Percentiles rank a stretch among this genome's conserved stretches.
Conservation (phyloP, 2,329 filamentous ascomycete species). For the Rutstroemia sp. region DNA sequence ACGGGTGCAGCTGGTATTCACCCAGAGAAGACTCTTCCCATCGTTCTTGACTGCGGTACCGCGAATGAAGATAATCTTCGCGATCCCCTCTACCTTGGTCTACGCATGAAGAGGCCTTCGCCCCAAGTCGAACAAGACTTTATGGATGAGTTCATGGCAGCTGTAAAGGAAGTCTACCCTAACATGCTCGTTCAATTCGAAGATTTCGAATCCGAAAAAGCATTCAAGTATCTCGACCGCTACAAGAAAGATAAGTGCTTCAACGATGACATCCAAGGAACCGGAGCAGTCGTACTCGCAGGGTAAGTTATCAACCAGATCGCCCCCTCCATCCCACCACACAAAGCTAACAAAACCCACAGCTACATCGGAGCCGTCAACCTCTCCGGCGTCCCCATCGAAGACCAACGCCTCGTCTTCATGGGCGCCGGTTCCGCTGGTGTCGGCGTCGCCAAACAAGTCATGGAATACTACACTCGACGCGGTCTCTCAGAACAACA, state of each 20-base stretch:
- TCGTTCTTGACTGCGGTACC: conserved; percentile 60
- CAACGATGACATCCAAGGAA: conserved; percentile 98
- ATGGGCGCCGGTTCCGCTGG: conserved; percentile 92
- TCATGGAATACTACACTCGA: conserved; percentile 93
- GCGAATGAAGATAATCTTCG: conserved; percentile 58
- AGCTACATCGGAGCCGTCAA: conserved; percentile 67
- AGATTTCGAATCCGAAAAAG: conserved; percentile 88
- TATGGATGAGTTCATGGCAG: conserved; percentile 95
- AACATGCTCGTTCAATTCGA: conserved; percentile 81
- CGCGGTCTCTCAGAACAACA: conserved; percentile 83
- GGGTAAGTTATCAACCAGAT: conserved; percentile 43
- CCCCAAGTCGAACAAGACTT: conserved; percentile 79
- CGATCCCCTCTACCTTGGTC: conserved; percentile 80
- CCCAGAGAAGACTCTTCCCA: conserved; percentile 73
- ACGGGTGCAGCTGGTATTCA: conserved; percentile 92
- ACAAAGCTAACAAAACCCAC: neutral
- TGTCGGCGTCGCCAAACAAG: conserved; percentile 95
- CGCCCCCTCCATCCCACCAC: neutral
- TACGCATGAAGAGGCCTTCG: conserved; percentile 73
- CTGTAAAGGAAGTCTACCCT: conserved; percentile 66
- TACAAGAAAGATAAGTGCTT: conserved; percentile 95
- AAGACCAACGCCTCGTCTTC: conserved; percentile 92
- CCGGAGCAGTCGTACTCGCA: conserved; percentile 86
- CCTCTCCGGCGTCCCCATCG: conserved; percentile 73
- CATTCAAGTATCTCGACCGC: conserved; percentile 85